Evolutionary conservation across 768 basidiomycete genomes (phyloP).

Genomic region (Lactarius tabidus): DNA sequence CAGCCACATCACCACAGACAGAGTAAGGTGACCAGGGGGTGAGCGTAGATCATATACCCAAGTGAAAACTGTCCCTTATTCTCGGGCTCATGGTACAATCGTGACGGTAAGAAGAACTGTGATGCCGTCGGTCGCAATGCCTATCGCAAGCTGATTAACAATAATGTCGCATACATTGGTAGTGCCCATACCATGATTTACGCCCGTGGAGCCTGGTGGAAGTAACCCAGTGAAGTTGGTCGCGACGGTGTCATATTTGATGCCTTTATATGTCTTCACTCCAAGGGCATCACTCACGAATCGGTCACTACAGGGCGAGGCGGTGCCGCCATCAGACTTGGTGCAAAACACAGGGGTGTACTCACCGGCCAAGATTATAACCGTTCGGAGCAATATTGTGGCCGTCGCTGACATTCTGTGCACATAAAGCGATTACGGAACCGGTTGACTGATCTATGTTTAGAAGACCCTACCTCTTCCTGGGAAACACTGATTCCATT

Average conservation of each 20-base stretch:
- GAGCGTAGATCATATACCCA: neutral
- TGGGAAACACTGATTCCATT: conserved; percentile 26
- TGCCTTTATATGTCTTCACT: conserved; percentile 3
- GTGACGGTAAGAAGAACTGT: conserved; percentile 23
- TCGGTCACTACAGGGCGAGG: conserved; percentile 4
- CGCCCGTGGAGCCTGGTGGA: conserved; percentile 44
- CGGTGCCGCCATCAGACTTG: neutral
- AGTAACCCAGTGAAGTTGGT: conserved; percentile 52
- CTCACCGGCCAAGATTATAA: conserved; percentile 34
- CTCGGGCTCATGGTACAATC: conserved; percentile 1
- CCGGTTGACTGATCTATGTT: neutral
- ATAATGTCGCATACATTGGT: neutral
- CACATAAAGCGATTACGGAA: neutral
- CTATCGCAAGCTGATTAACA: neutral
- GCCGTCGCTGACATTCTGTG: conserved; percentile 18
- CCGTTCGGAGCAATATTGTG: conserved; percentile 32
- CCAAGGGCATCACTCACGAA: conserved; percentile 12
- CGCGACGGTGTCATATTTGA: conserved; percentile 44
- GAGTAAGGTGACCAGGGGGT: neutral
- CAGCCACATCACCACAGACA: neutral
- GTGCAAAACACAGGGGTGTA: neutral
- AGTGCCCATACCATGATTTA: conserved; percentile 45
- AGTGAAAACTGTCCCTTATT: neutral
- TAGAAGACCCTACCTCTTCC: conserved; percentile 23
- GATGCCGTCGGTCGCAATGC: conserved; percentile 21